Base-by-base conservation (phyloP, 2,329 filamentous ascomycete species). In the Diaporthe ilicicola region DNA sequence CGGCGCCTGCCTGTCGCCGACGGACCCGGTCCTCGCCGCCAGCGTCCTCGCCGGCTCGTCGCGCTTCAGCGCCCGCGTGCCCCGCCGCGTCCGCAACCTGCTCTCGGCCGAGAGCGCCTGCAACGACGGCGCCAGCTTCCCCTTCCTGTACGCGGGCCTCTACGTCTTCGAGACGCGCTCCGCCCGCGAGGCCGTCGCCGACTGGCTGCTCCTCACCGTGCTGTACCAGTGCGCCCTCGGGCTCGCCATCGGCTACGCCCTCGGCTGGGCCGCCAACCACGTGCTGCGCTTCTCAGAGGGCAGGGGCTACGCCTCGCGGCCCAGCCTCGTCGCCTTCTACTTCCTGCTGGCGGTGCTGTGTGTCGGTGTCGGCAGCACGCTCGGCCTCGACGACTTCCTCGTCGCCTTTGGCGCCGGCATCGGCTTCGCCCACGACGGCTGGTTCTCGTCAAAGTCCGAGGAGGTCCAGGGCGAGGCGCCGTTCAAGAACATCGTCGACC, bases 141-240 rank as follows among this genome's bases (percentile, higher is more conserved):
- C 70, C n/a, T 67, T 70, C 37, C 53, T 72, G 27, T 70, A 72
- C 53, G 53, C 65, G 1, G 67, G 67, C 15, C 46, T 72, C 15
- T 66, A 62, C 59, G 53, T 50, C 53, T 64, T 71, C 48, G 55
- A 64, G 64, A 44, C 55, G 10, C 29, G 55, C 4, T 69, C 55
- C 34, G 48, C 77, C 0, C 80, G 82, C 3, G 87, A 84, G 70
- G 91, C 90, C 0, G 86, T 92, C 70, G 87, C 84, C 0, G 73
- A 89, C 24, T 93, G 91, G 91, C 89, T 93, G 75, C 88, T 88
- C 54, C 90, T 93, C 76, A 93, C 90, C 0, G 90, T 89, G 87
- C 85, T 84, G 0, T 93, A 93, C 77, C 88, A 86, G 0, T 92
- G 93, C 68, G 56, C 92, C 4, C 76, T 93, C 67, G 91, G 90